phyloP scores from a whole-genome alignment of 2,329 filamentous ascomycete genomes.

The Trichoderma citrinoviride region DNA sequence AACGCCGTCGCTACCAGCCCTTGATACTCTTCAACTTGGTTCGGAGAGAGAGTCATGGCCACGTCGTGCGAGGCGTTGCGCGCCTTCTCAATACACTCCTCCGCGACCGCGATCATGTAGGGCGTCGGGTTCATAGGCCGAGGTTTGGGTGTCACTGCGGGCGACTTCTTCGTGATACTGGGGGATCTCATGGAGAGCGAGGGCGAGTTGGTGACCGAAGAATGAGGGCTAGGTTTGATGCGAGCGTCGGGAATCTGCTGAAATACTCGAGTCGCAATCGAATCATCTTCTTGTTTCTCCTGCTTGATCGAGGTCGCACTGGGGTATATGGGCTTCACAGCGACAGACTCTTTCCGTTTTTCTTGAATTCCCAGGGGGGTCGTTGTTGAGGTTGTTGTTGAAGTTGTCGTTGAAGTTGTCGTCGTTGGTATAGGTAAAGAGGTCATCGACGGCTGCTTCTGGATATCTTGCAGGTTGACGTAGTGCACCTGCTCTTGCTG shows the following conservation, averaged over 20 bases:
- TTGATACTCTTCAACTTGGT: conserved; percentile 63
- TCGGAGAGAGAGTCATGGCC: conserved; percentile 38
- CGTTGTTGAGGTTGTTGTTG: conserved; percentile 26
- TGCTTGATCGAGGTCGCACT: conserved; percentile 17
- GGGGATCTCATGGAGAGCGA: conserved; percentile 41
- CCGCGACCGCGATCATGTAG: conserved; percentile 67
- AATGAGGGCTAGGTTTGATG: conserved; percentile 39
- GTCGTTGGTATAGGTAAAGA: conserved; percentile 30
- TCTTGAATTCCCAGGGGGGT: neutral
- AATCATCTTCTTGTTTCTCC: conserved; percentile 22
- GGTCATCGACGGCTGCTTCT: conserved; percentile 32
- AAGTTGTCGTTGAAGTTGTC: conserved; percentile 23
- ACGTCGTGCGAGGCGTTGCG: conserved; percentile 52
- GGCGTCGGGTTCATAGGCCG: conserved; percentile 52
- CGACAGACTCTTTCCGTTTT: conserved; percentile 18
- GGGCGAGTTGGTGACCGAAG: conserved; percentile 43
- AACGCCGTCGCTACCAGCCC: conserved; percentile 70
- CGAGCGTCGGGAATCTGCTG: conserved; percentile 19
- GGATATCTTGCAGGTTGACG: conserved; percentile 41
- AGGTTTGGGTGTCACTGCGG: conserved; percentile 41
- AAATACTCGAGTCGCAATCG: conserved; percentile 21
- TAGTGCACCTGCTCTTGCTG: conserved; percentile 32
- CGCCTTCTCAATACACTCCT: conserved; percentile 71
- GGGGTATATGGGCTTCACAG: conserved; percentile 10
- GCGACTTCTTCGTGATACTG: conserved; percentile 43